Evolutionary conservation across 352 stramenopile genomes (phyloP).

Genomic region (Phytophthora nicotianae): DNA sequence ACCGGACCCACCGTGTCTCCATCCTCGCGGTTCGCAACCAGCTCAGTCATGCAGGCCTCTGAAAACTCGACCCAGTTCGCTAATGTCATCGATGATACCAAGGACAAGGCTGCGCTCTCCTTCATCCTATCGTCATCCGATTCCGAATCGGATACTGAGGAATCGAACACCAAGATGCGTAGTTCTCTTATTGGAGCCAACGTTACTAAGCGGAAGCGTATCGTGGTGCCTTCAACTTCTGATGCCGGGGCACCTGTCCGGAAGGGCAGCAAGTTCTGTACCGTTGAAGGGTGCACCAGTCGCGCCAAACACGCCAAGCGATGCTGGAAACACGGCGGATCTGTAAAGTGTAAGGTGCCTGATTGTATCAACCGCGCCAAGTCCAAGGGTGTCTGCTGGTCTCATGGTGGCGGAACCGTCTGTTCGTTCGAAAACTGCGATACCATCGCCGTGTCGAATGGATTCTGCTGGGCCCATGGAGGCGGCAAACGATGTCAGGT

Average conservation of each 20-base stretch:
- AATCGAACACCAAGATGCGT: neutral
- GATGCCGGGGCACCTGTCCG: constrained; percentile 9
- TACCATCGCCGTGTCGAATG: constrained; percentile 60
- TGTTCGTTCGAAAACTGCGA: constrained; percentile 49
- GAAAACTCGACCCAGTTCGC: constrained; percentile 9
- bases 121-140: constrained; percentile 44
- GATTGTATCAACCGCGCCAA: constrained; percentile 69
- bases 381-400: constrained; percentile 65
- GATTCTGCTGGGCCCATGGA: constrained; percentile 43
- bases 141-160: constrained; percentile 30
- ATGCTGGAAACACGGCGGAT: constrained; percentile 65
- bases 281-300: constrained; percentile 47
- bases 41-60: constrained; percentile 15
- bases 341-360: constrained; percentile 55
- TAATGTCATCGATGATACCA: constrained; percentile 18
- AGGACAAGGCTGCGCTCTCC: constrained; percentile 36
- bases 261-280: constrained; percentile 61
- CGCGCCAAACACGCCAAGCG: constrained; percentile 54
- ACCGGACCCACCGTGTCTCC: constrained; percentile 23
- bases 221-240: neutral
- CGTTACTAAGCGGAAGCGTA: constrained; percentile 23
- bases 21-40: constrained; percentile 12
- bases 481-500: constrained; percentile 45
- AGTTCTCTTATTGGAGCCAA: constrained; percentile 4
- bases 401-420: constrained; percentile 54